Evolutionary conservation across 2,329 filamentous ascomycete species (phyloP).

Genomic region (Coniella vitis): DNA sequence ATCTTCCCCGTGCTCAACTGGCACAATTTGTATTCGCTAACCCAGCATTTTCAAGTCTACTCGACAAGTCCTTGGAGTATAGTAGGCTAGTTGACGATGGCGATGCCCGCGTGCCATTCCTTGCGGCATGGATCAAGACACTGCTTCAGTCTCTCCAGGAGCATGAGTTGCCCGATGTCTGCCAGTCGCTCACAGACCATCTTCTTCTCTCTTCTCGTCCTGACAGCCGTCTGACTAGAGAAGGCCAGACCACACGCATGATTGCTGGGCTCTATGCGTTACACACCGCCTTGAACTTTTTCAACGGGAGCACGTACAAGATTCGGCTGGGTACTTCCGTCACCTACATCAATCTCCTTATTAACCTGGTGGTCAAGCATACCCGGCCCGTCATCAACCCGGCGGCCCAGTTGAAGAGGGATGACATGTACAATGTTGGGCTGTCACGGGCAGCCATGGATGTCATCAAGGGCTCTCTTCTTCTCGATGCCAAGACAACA

Average conservation of each 20-base stretch:
- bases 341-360: constrained; percentile 56
- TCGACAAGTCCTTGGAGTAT: constrained; percentile 53
- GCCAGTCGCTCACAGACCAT: constrained; percentile 69
- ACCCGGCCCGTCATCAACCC: constrained; percentile 49
- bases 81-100: constrained; percentile 44
- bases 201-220: constrained; percentile 65
- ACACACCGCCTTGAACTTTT: constrained; percentile 49
- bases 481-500: constrained; percentile 65
- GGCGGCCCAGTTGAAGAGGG: constrained; percentile 41
- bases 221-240: constrained; percentile 45
- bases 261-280: constrained; percentile 58
- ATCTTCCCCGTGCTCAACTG: constrained; percentile 71
- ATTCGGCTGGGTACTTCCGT: constrained; percentile 46
- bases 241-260: constrained; percentile 55
- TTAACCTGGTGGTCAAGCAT: constrained; percentile 59
- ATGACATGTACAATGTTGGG: constrained; percentile 41
- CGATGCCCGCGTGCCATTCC: constrained; percentile 51
- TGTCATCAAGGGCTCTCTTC: constrained; percentile 60
- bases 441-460: constrained; percentile 51
- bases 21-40: constrained; percentile 79
- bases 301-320: constrained; percentile 38
- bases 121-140: constrained; percentile 70
- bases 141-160: constrained; percentile 73
- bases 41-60: constrained; percentile 54
- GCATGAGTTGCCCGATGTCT: constrained; percentile 70